These are phyloP conservation scores for Talaromyces sp. DNA, from an alignment of 2,329 filamentous ascomycete genomes.

Conservation along the genomic window DNA sequence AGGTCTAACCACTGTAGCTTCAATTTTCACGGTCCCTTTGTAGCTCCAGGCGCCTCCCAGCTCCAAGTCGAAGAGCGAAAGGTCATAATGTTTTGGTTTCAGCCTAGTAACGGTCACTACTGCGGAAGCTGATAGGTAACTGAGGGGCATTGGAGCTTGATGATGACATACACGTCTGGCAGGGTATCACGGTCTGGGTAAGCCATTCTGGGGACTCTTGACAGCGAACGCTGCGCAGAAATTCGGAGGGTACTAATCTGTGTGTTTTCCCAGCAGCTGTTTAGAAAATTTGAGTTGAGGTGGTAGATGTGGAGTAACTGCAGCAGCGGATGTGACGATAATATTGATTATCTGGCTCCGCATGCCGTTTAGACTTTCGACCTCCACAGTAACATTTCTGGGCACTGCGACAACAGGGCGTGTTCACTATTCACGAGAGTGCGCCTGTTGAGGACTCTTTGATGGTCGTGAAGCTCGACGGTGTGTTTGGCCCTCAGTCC, in stretches of 20 bases:
- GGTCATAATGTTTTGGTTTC: slow-evolving; percentile 78
- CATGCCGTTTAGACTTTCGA: not conserved
- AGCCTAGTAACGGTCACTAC: slow-evolving; percentile 43
- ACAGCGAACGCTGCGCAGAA: not conserved
- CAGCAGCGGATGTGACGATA: not conserved
- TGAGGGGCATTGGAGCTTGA: slow-evolving; percentile 1
- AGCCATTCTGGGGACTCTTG: slow-evolving; percentile 36
- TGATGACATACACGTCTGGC: slow-evolving; percentile 35
- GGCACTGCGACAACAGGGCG: not conserved
- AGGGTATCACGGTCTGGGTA: slow-evolving; percentile 40
- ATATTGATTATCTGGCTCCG: not conserved
- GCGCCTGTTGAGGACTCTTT: not conserved
- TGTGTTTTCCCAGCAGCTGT: no score
- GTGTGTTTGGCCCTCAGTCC: not conserved
- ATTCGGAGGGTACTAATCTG: not conserved
- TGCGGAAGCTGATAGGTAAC: not conserved
- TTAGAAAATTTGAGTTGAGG: not conserved
- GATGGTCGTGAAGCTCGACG: not conserved
- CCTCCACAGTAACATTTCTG: slow-evolving; percentile 13
- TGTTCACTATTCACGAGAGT: not conserved
- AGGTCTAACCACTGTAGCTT: slow-evolving; percentile 63
- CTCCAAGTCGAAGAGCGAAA: slow-evolving; percentile 76
- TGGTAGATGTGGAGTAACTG: not conserved
- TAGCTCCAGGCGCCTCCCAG: slow-evolving; percentile 68
- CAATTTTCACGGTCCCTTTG: slow-evolving; percentile 78